These are phyloP conservation scores for Diversispora eburnea DNA, from an alignment of 192 early-diverging fungal genomes.

Conservation along the genomic window DNA sequence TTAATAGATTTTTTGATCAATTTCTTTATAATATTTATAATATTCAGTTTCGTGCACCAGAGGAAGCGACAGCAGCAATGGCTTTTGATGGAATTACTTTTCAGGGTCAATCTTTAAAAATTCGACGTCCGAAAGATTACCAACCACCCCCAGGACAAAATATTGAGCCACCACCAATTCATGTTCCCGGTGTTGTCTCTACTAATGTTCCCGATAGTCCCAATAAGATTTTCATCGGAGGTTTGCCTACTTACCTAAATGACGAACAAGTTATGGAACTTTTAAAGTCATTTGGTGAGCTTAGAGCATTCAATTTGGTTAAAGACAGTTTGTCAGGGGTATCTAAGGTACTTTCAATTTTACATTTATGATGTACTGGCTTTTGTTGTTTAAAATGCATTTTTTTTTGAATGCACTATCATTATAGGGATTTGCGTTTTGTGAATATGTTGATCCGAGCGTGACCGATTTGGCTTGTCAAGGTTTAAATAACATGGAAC, in stretches of 20 bases:
- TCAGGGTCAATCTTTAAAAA: slow-evolving; percentile 76
- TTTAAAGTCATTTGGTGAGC: slow-evolving; percentile 88
- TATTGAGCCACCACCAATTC: slow-evolving; percentile 51
- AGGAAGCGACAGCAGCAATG: slow-evolving; percentile 89
- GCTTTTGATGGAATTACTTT: slow-evolving; percentile 90
- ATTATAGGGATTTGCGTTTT: slow-evolving; percentile 88
- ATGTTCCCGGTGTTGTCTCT: slow-evolving; percentile 78
- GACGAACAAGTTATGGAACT: slow-evolving; percentile 95
- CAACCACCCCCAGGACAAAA: slow-evolving; percentile 54
- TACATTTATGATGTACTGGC: not conserved
- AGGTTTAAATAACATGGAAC: slow-evolving; percentile 92
- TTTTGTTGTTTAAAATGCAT: not conserved
- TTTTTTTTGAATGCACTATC: not conserved
- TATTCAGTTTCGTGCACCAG: slow-evolving; percentile 74
- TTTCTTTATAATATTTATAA: not conserved
- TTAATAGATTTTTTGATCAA: not conserved
- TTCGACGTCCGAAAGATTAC: slow-evolving; percentile 95
- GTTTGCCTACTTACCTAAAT: slow-evolving; percentile 80
- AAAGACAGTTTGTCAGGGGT: slow-evolving; percentile 70
- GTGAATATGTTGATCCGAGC: slow-evolving; percentile 85
- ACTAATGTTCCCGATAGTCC: slow-evolving; percentile 87
- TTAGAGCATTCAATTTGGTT: slow-evolving; percentile 90
- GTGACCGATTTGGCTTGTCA: slow-evolving; percentile 93
- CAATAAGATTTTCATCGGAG: slow-evolving; percentile 93
- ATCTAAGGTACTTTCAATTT: slow-evolving; percentile 60